A percentile compares a stretch with the other conserved stretches of the same genome.
Evolutionary conservation across 495 filamentous ascomycete species (phyloP).

Genomic region (Peziza echinospora): DNA sequence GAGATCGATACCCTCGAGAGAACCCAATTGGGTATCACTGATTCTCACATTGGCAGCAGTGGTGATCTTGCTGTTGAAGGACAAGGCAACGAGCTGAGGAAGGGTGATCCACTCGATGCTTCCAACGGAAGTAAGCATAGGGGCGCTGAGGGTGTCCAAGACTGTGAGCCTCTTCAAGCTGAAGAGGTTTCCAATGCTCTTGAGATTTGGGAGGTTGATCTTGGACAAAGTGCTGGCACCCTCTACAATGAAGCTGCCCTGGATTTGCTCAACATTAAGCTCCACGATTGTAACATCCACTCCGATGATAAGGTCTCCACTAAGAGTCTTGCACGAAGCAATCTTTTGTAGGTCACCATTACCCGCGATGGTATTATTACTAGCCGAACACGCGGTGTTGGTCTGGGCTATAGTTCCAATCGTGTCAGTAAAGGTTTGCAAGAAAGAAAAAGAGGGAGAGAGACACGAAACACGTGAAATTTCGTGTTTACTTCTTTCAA

Average conservation of each 20-base stretch:
- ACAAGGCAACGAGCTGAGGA: slow-evolving; percentile 42
- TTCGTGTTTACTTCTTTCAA: neutral
- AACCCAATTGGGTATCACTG: slow-evolving; percentile 57
- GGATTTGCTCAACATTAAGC: slow-evolving; percentile 40
- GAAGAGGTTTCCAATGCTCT: slow-evolving; percentile 40
- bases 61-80: slow-evolving; percentile 38
- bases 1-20: slow-evolving; percentile 59
- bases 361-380: slow-evolving; percentile 37
- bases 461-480: neutral
- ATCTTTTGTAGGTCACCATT: slow-evolving; percentile 50
- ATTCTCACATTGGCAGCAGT: slow-evolving; percentile 45
- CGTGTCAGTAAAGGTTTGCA: neutral
- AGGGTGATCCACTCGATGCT: slow-evolving; percentile 49
- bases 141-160: slow-evolving; percentile 41
- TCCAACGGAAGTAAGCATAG: slow-evolving; percentile 38
- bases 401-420: neutral
- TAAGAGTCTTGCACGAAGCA: slow-evolving; percentile 40
- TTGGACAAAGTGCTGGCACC: slow-evolving; percentile 37
- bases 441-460: neutral
- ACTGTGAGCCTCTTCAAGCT: slow-evolving; percentile 39
- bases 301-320: slow-evolving; percentile 48
- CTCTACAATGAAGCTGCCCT: slow-evolving; percentile 40
- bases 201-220: slow-evolving; percentile 22
- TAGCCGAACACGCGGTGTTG: neutral
- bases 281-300: slow-evolving; percentile 29